Conservation (phyloP, 2,329 filamentous ascomycete species). For the Aspergillus awamori region DNA sequence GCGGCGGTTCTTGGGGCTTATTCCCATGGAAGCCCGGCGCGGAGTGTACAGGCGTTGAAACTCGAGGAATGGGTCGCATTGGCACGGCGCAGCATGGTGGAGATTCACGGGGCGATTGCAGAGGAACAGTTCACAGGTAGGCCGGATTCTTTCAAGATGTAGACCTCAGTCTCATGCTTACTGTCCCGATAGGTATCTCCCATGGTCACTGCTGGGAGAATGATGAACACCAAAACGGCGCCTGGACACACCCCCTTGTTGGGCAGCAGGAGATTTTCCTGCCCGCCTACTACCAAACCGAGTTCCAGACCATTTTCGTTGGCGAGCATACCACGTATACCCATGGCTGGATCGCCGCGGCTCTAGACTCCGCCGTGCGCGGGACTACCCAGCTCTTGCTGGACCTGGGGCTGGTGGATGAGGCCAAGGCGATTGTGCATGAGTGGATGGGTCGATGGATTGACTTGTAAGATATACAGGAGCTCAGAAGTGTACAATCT, state of each 20-base stretch:
- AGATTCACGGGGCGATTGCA: constrained; percentile 66
- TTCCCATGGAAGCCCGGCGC: constrained; percentile 30
- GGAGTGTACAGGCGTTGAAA: constrained; percentile 28
- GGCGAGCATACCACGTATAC: constrained; percentile 72
- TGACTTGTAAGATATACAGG: neutral
- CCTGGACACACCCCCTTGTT: constrained; percentile 63
- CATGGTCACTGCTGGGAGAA: constrained; percentile 67
- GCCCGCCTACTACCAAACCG: constrained; percentile 72
- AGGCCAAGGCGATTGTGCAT: constrained; percentile 65
- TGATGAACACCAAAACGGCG: constrained; percentile 63
- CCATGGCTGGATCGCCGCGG: constrained; percentile 60
- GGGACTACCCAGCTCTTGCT: constrained; percentile 65
- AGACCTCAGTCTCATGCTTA: too few species aligned
- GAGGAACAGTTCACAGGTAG: constrained; percentile 60
- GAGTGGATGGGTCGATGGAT: constrained; percentile 74
- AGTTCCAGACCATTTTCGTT: constrained; percentile 69
- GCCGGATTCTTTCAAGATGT: too few species aligned
- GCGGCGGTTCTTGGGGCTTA: constrained; percentile 51
- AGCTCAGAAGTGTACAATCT: too few species aligned
- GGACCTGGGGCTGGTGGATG: constrained; percentile 68
- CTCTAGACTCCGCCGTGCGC: constrained; percentile 68
- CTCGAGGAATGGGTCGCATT: constrained; percentile 59
- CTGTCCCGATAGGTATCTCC: constrained; percentile 45
- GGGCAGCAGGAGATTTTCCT: constrained; percentile 71
- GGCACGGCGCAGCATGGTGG: constrained; percentile 66